phyloP scores from a whole-genome alignment of 768 basidiomycete genomes.

The Leucocoprinus leucothites region DNA sequence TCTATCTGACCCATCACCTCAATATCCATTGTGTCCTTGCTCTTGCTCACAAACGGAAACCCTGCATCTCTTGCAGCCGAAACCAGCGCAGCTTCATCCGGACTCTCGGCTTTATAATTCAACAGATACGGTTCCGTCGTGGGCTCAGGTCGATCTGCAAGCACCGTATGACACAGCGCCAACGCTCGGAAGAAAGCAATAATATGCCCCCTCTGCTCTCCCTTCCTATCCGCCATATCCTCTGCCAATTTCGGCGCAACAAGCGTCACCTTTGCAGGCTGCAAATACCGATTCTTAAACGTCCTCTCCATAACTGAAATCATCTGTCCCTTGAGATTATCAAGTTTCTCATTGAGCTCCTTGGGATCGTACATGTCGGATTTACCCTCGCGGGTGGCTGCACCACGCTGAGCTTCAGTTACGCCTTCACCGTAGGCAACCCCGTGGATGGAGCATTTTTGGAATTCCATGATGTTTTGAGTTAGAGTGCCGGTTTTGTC shows the following conservation, averaged over 20 bases:
- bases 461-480: slow-evolving; percentile 98
- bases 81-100: slow-evolving; percentile 94
- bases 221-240: slow-evolving; percentile 62
- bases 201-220: slow-evolving; percentile 61
- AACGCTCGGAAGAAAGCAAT: slow-evolving; percentile 91
- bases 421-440: slow-evolving; percentile 89
- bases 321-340: slow-evolving; percentile 72
- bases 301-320: slow-evolving; percentile 63
- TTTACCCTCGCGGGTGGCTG: slow-evolving; percentile 78
- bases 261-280: slow-evolving; percentile 78
- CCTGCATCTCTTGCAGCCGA: slow-evolving; percentile 90
- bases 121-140: slow-evolving; percentile 56
- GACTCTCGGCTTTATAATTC: slow-evolving; percentile 95
- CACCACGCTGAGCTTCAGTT: slow-evolving; percentile 93
- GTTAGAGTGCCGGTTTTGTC: slow-evolving; percentile 98
- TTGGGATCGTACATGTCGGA: slow-evolving; percentile 62
- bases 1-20: slow-evolving; percentile 90
- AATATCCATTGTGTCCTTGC: slow-evolving; percentile 77
- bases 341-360: slow-evolving; percentile 68
- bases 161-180: slow-evolving; percentile 90
- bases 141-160: slow-evolving; percentile 73
- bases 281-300: slow-evolving; percentile 88
- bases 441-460: slow-evolving; percentile 88
- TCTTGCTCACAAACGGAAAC: slow-evolving; percentile 82
- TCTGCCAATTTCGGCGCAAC: slow-evolving; percentile 83